Evolutionary conservation across 768 basidiomycete genomes (phyloP), one percentile per base, ranked within the genome.

Genomic region (Lentinula raphanica): DNA sequence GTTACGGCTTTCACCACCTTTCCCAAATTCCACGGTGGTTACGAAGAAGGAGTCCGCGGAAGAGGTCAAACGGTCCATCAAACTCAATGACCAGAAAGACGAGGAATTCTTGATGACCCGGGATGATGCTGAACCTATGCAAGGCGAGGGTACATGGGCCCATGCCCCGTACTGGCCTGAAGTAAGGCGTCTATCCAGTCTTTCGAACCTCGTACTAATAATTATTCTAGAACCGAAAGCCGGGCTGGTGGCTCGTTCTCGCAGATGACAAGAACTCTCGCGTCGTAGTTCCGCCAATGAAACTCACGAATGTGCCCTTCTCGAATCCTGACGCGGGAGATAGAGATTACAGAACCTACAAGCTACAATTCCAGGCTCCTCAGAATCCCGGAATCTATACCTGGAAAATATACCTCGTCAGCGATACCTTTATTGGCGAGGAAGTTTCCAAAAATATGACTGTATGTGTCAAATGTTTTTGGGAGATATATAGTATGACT

Each of bases 291-390:
- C 92, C 93, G 15, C 95, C 95, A 0, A 72, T 87, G 67, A 87
- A 85, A 67, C 82, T 97, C 62, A 78, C 80, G 23, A 92, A 94
- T 61, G 81, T 97, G 13, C 94, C 94, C 0, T 79, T 83, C 40
- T 74, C 87, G 39, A 71, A 74, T 40, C 69, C 75, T 25, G 68
- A 73, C 39, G 71, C 72, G 31, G 76, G 64, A 23, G 65, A 78
- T 13, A 75, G 80, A 46, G 82, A 89, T 66, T 90, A 88, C 69
- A 84, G 94, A 56, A 80, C 86, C 17, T 95, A 93, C 79, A 92
- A 92, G 72, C 74, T 97, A 44, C 92, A 93, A 68, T 98, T 98
- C 83, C 95, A 97, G 69, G 94, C 92, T 3, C 97, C 97, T 5
- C 88, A 87, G 23, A 83, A 81, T 49, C 79, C 86, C 2, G 94